These are phyloP conservation scores for Fusarium coicis DNA, from an alignment of 2,329 filamentous ascomycete genomes.

Conservation along the genomic window DNA sequence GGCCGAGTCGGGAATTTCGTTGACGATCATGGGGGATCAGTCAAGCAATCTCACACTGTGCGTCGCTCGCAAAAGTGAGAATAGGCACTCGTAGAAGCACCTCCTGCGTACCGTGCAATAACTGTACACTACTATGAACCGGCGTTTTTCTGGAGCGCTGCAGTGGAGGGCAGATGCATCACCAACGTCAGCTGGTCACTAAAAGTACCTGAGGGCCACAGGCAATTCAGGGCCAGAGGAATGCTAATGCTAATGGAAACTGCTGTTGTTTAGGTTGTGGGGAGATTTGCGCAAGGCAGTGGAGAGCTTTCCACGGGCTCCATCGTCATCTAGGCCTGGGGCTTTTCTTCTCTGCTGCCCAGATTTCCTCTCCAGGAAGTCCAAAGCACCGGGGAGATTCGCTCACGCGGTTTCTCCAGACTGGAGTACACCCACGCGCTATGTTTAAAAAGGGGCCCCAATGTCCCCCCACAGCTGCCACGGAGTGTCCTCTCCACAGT, in stretches of 20 bases:
- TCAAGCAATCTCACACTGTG: constrained; percentile 33
- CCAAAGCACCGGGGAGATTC: constrained; percentile 19
- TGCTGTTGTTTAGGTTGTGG: constrained; percentile 33
- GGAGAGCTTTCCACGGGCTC: constrained; percentile 19
- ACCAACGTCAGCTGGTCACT: constrained; percentile 35
- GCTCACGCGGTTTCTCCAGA: constrained; percentile 32
- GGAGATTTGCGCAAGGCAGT: constrained; percentile 34
- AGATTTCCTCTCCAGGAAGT: constrained; percentile 36
- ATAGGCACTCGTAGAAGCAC: constrained; percentile 9
- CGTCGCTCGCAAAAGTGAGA: not conserved
- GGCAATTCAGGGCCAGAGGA: constrained; percentile 16
- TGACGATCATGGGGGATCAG: constrained; percentile 3
- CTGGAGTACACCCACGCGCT: constrained; percentile 11
- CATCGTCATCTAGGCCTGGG: constrained; percentile 25
- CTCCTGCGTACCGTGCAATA: not conserved
- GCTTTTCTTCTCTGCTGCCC: constrained; percentile 12
- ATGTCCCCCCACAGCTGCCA: constrained; percentile 29
- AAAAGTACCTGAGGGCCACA: constrained; percentile 17
- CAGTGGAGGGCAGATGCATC: constrained; percentile 30
- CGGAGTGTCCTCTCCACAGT: constrained; percentile 59
- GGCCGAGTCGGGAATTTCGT: constrained; percentile 37
- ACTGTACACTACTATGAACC: constrained; percentile 9
- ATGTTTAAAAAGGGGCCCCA: constrained; percentile 23
- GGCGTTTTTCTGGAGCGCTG: constrained; percentile 17
- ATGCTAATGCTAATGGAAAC: constrained; percentile 30